These are phyloP conservation scores for Glarea lozoyensis DNA, from an alignment of 495 filamentous ascomycete genomes.

Conservation along the genomic window DNA sequence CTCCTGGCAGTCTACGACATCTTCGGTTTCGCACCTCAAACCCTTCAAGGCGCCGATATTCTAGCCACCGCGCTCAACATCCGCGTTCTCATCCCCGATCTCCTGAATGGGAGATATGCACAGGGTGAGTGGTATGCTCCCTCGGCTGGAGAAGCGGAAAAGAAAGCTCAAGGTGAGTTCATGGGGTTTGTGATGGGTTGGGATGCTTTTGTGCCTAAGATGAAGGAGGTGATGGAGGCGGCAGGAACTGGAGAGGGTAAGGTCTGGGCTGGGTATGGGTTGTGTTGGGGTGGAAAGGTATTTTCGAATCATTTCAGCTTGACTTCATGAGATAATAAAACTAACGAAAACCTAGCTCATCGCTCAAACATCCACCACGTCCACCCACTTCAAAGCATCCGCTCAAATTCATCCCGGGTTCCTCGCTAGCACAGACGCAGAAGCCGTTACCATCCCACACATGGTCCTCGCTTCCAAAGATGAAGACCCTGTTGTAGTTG, in stretches of 20 bases:
- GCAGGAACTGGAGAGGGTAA: conserved; percentile 24
- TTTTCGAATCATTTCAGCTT: neutral
- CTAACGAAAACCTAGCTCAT: conserved; percentile 29
- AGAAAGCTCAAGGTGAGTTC: conserved; percentile 24
- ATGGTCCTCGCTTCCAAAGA: conserved; percentile 40
- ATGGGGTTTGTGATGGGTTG: conserved; percentile 13
- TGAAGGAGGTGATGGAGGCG: conserved; percentile 17
- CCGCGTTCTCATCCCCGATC: conserved; percentile 37
- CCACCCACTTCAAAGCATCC: conserved; percentile 35
- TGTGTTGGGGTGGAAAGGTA: conserved; percentile 44
- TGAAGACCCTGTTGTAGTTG: conserved; percentile 34
- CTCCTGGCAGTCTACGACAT: conserved; percentile 46
- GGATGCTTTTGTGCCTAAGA: conserved; percentile 15
- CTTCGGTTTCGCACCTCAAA: conserved; percentile 43
- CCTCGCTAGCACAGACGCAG: conserved; percentile 34
- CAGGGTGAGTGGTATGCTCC: conserved; percentile 24
- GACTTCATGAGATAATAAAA: neutral
- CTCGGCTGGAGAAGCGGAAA: conserved; percentile 31
- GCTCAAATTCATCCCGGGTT: conserved; percentile 42
- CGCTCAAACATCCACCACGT: conserved; percentile 30
- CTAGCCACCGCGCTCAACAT: conserved; percentile 30
- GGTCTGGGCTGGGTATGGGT: conserved; percentile 34
- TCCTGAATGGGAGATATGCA: conserved; percentile 30
- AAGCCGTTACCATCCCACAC: conserved; percentile 40
- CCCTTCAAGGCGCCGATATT: conserved; percentile 46